Percentiles rank a stretch among this genome's conserved stretches.
phyloP scores from a whole-genome alignment of 2,329 filamentous ascomycete species.

The Colletotrichum sp. region DNA sequence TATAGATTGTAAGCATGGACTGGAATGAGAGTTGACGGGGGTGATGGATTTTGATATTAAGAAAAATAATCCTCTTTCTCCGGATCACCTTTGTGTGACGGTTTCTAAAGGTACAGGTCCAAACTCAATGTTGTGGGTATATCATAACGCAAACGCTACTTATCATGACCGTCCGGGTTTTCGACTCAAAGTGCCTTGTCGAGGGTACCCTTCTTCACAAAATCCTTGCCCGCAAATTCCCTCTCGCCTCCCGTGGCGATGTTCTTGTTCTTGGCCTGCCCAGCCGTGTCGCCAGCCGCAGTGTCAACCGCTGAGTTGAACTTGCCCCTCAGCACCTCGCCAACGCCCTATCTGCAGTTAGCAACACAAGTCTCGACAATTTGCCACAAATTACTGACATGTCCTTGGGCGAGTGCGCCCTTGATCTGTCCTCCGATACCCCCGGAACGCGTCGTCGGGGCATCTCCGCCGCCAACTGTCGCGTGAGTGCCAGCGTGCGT shows the following conservation, averaged over 20 bases:
- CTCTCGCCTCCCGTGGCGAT: slow-evolving; percentile 14
- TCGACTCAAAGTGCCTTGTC: slow-evolving; percentile 12
- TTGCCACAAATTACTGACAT: not conserved
- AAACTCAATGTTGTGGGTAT: not conserved
- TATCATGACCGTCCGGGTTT: not conserved
- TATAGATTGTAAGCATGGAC: too few relatives aligned
- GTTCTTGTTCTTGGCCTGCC: slow-evolving; percentile 37
- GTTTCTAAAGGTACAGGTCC: not conserved
- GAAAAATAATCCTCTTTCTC: not conserved
- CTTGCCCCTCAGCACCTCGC: slow-evolving; percentile 25
- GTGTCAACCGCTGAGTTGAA: slow-evolving; percentile 38
- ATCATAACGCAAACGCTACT: not conserved
- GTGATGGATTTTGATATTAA: not conserved
- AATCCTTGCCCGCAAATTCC: slow-evolving; percentile 20
- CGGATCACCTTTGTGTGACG: not conserved
- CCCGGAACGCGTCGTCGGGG: slow-evolving; percentile 10
- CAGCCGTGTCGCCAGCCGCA: slow-evolving; percentile 32
- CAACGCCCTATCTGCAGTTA: not conserved
- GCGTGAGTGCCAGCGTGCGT: not conserved
- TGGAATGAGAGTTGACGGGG: not conserved
- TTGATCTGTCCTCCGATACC: slow-evolving; percentile 11
- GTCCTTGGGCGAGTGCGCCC: slow-evolving; percentile 18
- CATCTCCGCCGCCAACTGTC: slow-evolving; percentile 3
- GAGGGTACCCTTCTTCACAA: slow-evolving; percentile 11
- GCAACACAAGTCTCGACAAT: not conserved